Evolutionary conservation across 306 rosid genomes (phyloP).

Genomic region (Abrus precatorius): DNA sequence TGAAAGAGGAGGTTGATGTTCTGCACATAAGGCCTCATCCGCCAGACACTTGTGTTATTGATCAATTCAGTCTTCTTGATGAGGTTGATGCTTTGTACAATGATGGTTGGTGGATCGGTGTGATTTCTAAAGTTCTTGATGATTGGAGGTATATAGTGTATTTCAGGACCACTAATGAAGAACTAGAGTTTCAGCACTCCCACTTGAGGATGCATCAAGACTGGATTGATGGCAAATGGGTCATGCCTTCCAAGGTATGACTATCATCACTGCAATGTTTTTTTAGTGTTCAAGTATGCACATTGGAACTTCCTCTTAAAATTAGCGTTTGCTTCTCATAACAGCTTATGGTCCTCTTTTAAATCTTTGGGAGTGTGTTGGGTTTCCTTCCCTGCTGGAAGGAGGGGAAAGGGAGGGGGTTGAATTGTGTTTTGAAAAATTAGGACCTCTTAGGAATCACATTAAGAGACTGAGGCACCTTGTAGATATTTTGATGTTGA

Average conservation of each 20-base stretch:
- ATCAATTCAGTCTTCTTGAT: conserved; percentile 51
- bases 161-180: conserved; percentile 58
- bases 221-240: conserved; percentile 71
- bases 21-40: conserved; percentile 71
- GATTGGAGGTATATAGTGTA: conserved; percentile 61
- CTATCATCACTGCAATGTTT: background rate
- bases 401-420: background rate
- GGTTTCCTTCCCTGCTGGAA: background rate
- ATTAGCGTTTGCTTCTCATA: background rate
- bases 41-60: conserved; percentile 44
- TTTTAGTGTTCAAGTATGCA: conserved; percentile 8
- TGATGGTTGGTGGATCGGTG: conserved; percentile 88
- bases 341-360: background rate
- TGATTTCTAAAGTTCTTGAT: conserved; percentile 58
- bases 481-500: background rate
- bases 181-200: conserved; percentile 55
- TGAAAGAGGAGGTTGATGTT: conserved; percentile 64
- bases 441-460: background rate
- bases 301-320: background rate
- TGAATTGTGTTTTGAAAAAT: background rate
- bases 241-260: conserved; percentile 67
- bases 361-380: background rate
- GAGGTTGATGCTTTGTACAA: conserved; percentile 69
- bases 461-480: background rate
- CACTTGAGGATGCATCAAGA: conserved; percentile 68